These are phyloP conservation scores for Neonectria sp. DNA, from an alignment of 2,329 filamentous ascomycete genomes.

Conservation along the genomic window DNA sequence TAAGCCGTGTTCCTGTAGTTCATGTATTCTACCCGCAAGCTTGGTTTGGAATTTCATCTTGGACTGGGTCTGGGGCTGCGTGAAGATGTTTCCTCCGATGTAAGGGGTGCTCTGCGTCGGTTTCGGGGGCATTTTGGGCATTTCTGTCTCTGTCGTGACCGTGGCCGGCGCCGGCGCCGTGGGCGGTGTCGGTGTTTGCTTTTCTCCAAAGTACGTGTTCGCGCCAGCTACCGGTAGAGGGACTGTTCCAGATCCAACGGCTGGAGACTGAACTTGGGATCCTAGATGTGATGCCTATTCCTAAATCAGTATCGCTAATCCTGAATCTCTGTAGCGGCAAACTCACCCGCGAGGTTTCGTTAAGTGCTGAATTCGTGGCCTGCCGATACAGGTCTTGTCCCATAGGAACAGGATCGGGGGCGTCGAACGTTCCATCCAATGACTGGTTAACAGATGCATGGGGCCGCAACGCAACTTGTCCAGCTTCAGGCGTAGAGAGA, in stretches of 20 bases:
- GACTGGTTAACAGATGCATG: constrained; percentile 26
- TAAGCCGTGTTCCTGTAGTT: constrained; percentile 30
- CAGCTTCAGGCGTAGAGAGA: not conserved
- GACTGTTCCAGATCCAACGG: constrained; percentile 24
- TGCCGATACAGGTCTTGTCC: not conserved
- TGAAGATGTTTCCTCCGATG: constrained; percentile 43
- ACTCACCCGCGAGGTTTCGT: constrained; percentile 24
- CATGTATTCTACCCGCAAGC: constrained; percentile 31
- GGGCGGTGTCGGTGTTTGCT: constrained; percentile 5
- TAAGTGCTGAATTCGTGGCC: not conserved
- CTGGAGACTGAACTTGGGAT: constrained; percentile 11
- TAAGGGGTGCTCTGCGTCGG: constrained; percentile 12
- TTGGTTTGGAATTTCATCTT: constrained; percentile 47
- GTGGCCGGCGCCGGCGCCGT: not conserved
- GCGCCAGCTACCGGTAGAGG: constrained; percentile 54
- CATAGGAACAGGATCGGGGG: not conserved
- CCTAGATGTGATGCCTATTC: constrained; percentile 9
- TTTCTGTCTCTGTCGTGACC: not conserved
- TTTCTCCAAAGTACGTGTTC: constrained; percentile 55
- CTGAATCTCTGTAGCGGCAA: not conserved
- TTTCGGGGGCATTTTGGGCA: not conserved
- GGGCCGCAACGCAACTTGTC: constrained; percentile 4
- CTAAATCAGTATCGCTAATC: constrained; percentile 21
- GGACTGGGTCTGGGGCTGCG: constrained; percentile 38
- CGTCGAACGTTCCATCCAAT: constrained; percentile 34